Conservation (phyloP, 495 filamentous ascomycete genomes). For the Xylaria bambusicola region DNA sequence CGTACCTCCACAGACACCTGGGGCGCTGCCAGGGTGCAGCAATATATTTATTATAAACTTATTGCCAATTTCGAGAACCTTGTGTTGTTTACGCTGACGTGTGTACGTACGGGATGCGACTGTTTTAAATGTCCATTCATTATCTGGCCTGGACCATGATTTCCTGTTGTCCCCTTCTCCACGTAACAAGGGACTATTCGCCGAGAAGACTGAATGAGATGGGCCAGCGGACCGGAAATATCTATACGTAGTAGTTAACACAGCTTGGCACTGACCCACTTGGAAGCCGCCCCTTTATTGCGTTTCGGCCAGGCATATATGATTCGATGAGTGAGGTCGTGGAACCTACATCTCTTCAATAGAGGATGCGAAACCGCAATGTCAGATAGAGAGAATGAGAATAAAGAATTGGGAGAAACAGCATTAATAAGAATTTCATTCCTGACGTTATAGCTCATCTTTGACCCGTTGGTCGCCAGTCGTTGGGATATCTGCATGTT, state of each 20-base stretch:
- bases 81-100: background rate
- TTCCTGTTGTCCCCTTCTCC: too few species aligned
- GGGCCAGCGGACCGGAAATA: background rate
- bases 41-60: too few species aligned
- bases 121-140: background rate
- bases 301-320: background rate
- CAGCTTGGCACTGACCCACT: background rate
- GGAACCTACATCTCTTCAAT: background rate
- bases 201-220: background rate
- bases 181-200: too few species aligned
- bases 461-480: conserved; percentile 24
- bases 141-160: background rate
- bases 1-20: too few species aligned
- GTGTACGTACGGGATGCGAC: background rate
- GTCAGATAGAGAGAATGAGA: background rate
- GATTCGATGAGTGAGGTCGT: too few species aligned
- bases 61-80: background rate
- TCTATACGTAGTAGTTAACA: background rate
- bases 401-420: conserved; percentile 9
- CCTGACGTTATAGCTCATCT: conserved; percentile 43
- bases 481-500: conserved; percentile 30
- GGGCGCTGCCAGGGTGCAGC: too few species aligned
- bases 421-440: conserved; percentile 8
- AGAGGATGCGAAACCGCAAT: background rate
- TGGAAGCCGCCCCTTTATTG: too few species aligned